A percentile compares a stretch with the other conserved stretches of the same genome.
Conservation (phyloP, 1,284 basidiomycete genomes). For the Pulchroboletus neoregius region DNA sequence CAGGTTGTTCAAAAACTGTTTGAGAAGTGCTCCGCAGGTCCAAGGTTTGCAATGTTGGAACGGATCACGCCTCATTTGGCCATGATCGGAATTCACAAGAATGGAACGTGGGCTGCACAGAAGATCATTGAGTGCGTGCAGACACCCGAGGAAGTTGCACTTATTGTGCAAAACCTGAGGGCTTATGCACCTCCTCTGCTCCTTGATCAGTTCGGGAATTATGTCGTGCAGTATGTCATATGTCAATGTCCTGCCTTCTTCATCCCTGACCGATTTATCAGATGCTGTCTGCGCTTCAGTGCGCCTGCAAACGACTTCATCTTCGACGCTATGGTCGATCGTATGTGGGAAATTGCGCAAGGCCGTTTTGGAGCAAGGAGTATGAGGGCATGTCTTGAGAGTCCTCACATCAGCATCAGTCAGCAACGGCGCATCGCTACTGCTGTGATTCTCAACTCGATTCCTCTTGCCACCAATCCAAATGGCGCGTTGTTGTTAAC, state of each 20-base stretch:
- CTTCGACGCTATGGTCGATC: constrained; percentile 97
- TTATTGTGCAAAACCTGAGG: constrained; percentile 84
- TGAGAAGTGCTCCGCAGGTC: constrained; percentile 77
- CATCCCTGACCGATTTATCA: constrained; percentile 28
- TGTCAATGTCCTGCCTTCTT: not conserved
- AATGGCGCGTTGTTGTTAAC: constrained; percentile 95
- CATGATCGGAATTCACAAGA: constrained; percentile 98
- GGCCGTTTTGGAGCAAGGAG: constrained; percentile 96
- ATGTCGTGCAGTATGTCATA: constrained; percentile 84
- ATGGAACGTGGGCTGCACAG: constrained; percentile 99
- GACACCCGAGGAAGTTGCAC: constrained; percentile 80
- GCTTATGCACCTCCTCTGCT: constrained; percentile 93
- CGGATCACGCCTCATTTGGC: constrained; percentile 92
- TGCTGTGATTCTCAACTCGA: constrained; percentile 93
- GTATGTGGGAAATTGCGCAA: constrained; percentile 97
- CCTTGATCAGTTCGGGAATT: constrained; percentile 96
- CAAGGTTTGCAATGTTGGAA: constrained; percentile 89
- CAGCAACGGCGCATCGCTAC: constrained; percentile 95
- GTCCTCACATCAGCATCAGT: constrained; percentile 75
- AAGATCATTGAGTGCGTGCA: constrained; percentile 97
- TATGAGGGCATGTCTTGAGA: constrained; percentile 96
- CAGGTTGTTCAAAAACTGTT: constrained; percentile 96
- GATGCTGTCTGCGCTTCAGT: constrained; percentile 90
- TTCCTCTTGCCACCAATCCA: constrained; percentile 95
- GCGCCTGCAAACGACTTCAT: constrained; percentile 90